Conservation (phyloP, 2,329 filamentous ascomycete genomes). For the Trichoderma polysporum region DNA sequence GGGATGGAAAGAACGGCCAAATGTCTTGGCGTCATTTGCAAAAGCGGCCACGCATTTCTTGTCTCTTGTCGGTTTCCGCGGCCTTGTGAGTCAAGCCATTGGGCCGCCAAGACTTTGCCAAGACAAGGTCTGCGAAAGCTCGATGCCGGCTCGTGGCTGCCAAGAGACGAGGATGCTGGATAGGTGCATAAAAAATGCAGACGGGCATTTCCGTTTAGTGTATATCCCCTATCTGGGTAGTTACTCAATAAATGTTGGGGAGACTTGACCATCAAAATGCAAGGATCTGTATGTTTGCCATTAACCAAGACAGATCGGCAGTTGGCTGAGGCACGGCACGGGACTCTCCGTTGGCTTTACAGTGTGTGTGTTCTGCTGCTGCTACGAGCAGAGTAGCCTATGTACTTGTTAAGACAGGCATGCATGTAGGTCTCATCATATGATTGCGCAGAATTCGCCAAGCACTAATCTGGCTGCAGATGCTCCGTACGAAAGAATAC, state of each 20-base stretch:
- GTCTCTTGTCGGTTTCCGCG: neutral
- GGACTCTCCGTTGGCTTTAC: neutral
- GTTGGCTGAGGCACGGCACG: neutral
- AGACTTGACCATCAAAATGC: neutral
- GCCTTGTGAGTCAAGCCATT: constrained; percentile 6
- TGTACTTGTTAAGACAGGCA: no score
- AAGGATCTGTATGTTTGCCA: neutral
- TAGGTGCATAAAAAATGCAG: neutral
- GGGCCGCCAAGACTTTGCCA: constrained; percentile 17
- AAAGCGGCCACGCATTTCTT: constrained; percentile 3
- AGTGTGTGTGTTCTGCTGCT: no score
- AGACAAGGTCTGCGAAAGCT: constrained; percentile 5
- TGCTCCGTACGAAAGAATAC: no score
- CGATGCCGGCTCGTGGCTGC: constrained; percentile 7
- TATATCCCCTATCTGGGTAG: neutral
- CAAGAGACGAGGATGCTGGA: neutral
- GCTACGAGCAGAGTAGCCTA: no score
- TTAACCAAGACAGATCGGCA: neutral
- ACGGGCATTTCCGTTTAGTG: neutral
- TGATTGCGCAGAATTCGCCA: neutral
- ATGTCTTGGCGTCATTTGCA: constrained; percentile 4
- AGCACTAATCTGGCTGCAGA: no score
- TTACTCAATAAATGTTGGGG: neutral
- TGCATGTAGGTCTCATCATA: neutral
- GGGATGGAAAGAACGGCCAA: neutral